phyloP scores from a whole-genome alignment of 805 yeast genomes.

The Pichia cabralensis region DNA sequence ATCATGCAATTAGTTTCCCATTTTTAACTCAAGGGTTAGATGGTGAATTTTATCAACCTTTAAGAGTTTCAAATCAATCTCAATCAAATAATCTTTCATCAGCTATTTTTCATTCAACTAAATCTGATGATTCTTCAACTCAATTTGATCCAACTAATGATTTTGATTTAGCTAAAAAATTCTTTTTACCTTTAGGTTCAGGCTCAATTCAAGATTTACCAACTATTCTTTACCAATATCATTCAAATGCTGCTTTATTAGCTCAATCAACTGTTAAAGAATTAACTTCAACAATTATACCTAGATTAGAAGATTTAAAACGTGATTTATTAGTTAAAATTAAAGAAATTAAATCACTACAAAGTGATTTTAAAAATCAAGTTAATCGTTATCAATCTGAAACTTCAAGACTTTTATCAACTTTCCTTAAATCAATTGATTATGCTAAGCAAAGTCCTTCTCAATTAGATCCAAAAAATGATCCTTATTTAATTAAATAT shows the following conservation, averaged over 20 bases:
- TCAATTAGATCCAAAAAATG: conserved; percentile 44
- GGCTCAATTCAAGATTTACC: conserved; percentile 83
- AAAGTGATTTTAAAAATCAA: conserved; percentile 75
- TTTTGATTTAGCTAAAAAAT: conserved; percentile 30
- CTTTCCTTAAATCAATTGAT: conserved; percentile 55
- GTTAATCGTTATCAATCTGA: conserved; percentile 59
- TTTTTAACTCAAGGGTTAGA: conserved; percentile 36
- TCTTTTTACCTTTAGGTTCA: conserved; percentile 68
- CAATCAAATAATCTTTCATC: conserved; percentile 2
- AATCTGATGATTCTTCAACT: not conserved
- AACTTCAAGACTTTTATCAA: conserved; percentile 47
- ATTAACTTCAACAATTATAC: conserved; percentile 49
- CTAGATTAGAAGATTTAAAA: conserved; percentile 56
- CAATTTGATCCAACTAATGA: conserved; percentile 19
- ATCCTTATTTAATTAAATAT: conserved; percentile 72
- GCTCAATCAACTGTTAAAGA: conserved; percentile 53
- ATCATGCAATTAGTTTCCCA: conserved; percentile 61
- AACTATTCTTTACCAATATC: conserved; percentile 43
- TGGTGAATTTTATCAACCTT: conserved; percentile 30
- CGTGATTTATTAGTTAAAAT: conserved; percentile 76
- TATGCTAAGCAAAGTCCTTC: conserved; percentile 41
- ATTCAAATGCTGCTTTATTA: conserved; percentile 46
- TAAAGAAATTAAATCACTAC: conserved; percentile 73
- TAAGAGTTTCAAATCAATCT: conserved; percentile 17
- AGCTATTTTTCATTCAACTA: conserved; percentile 7